These are phyloP conservation scores for Mycena metata DNA, from an alignment of 768 basidiomycete species.

Conservation along the genomic window DNA sequence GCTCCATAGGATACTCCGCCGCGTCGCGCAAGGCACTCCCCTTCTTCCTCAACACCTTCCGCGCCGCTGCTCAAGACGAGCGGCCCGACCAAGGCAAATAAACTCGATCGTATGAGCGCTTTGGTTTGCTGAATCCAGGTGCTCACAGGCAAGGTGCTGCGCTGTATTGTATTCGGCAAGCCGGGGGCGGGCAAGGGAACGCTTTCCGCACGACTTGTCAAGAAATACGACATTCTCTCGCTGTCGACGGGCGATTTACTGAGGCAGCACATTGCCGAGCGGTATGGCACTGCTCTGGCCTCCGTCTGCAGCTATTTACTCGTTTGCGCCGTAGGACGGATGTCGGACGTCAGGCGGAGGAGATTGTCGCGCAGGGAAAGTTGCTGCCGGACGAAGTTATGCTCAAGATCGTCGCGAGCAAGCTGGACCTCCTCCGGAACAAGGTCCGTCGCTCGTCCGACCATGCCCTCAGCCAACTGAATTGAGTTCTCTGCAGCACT, in stretches of 20 bases:
- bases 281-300: conserved; percentile 50
- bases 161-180: conserved; percentile 85
- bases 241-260: conserved; percentile 90
- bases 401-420: conserved; percentile 80
- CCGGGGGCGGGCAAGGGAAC: conserved; percentile 93
- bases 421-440: conserved; percentile 74
- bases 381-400: conserved; percentile 86
- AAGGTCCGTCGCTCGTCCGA: conserved; percentile 58
- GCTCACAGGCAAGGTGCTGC: conserved; percentile 48
- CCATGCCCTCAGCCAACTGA: neutral
- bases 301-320: neutral
- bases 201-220: conserved; percentile 77
- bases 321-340: conserved; percentile 63
- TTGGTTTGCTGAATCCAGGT: no score
- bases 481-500: conserved; percentile 66
- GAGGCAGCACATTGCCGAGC: conserved; percentile 84
- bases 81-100: conserved; percentile 52
- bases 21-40: conserved; percentile 57
- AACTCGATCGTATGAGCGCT: no score
- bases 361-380: conserved; percentile 83
- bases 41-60: conserved; percentile 62
- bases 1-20: conserved; percentile 48
- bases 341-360: conserved; percentile 80
- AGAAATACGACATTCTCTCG: conserved; percentile 83
- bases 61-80: conserved; percentile 49